Conservation (phyloP, 345 rosid species). For the Acer saccharum region DNA sequence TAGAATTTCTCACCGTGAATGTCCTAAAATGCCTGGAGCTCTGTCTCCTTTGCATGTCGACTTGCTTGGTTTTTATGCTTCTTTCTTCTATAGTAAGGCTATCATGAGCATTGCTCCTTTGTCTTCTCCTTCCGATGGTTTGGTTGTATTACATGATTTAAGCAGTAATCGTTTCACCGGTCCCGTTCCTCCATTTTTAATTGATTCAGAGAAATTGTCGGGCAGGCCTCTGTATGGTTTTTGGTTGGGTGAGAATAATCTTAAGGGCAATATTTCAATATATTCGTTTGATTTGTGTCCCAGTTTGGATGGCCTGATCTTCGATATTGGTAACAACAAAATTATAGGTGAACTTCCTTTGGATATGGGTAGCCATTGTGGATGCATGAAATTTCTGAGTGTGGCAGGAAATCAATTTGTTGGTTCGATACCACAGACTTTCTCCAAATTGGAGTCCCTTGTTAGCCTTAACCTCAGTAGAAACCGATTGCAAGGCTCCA, state of each 20-base stretch:
- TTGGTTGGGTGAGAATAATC: conserved; percentile 41
- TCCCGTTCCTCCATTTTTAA: conserved; percentile 33
- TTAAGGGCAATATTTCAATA: conserved; percentile 38
- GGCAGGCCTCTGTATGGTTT: conserved; percentile 42
- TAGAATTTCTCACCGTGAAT: conserved; percentile 26
- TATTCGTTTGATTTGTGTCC: conserved; percentile 44
- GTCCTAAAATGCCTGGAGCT: conserved; percentile 21
- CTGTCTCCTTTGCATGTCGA: conserved; percentile 12
- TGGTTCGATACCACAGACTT: conserved; percentile 41
- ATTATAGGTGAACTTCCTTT: conserved; percentile 44
- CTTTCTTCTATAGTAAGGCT: conserved; percentile 37
- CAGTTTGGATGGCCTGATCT: conserved; percentile 37
- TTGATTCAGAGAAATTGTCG: conserved; percentile 29
- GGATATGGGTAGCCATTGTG: conserved; percentile 40
- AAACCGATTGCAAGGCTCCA: conserved; percentile 41
- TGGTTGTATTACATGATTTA: conserved; percentile 46
- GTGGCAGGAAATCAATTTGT: conserved; percentile 36
- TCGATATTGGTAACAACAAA: conserved; percentile 42
- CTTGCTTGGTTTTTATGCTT: conserved; percentile 33
- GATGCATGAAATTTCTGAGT: conserved; percentile 38
- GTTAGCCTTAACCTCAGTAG: conserved; percentile 44
- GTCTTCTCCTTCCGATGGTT: conserved; percentile 18
- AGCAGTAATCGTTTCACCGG: conserved; percentile 47
- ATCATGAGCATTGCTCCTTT: conserved; percentile 15
- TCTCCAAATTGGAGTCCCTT: conserved; percentile 33